Base-by-base conservation (phyloP, 2,329 filamentous ascomycete genomes). In the Ceratocystis smalleyi region DNA sequence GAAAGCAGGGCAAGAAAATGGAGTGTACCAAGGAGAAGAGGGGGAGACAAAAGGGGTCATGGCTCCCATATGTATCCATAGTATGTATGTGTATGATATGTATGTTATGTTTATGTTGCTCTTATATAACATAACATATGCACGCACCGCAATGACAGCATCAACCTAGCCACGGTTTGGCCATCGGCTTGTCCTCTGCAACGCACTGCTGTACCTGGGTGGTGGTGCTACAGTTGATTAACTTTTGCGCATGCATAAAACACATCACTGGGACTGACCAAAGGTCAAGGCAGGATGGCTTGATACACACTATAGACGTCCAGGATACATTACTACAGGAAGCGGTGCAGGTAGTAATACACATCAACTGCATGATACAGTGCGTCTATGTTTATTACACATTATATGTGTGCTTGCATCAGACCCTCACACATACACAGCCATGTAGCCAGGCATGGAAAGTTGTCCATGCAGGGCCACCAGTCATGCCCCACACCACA, bases 401-500 rank as follows among this genome's bases (percentile, higher is more conserved):
- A 51, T 15, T 24, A 24, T 27, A 15, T 24, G 15, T 51, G 10
- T 6, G 19, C 12, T n/a, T 30, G 17, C n/a, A 5, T n/a, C 6
- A 17, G 10, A 15, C 22, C 51, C 51, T 55, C 51, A 17, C 51
- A 55, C 51, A 1, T 27, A 32, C 51, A 27, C 22, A 55, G 22
- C 12, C 22, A 55, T 55, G 51, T 17, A 55, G 19, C 45, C 17
- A n/a, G 45, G 2, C 17, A 54, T 54, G 22, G 19, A 54, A 17
- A 54, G 49, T 24, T 54, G 49, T 27, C 49, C 49, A 54, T 54
- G 51, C 51, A 55, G 51, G 51, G 51, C 51, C 51, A 27, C 51
- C 10, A 55, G 22, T n/a, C 7, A 54, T 6, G 19, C 8, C 49
- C 49, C 45, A 47, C 45, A 47, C 45, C 45, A 47, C 45, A 47